Conservation (phyloP, 345 rosid species). For the Bruguiera parviflora region DNA sequence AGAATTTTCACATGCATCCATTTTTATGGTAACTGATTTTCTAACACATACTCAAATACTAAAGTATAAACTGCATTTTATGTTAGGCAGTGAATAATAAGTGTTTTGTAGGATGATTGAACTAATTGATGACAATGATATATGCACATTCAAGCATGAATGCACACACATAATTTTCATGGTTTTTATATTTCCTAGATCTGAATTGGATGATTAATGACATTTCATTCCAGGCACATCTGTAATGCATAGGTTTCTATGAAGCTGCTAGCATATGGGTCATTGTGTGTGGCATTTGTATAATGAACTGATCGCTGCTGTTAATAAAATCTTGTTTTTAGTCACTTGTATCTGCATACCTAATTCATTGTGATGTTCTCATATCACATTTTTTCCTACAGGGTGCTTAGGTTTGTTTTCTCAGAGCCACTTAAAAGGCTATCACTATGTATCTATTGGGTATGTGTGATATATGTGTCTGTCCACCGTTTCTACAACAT, state of each 20-base stretch:
- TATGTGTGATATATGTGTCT: slow-evolving; percentile 57
- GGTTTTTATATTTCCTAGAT: too few relatives aligned
- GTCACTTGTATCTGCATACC: neutral
- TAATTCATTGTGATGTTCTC: slow-evolving; percentile 14
- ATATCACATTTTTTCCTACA: slow-evolving; percentile 29
- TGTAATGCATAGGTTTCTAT: too few relatives aligned
- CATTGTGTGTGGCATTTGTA: too few relatives aligned
- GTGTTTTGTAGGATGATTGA: neutral
- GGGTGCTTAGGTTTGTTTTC: slow-evolving; percentile 70
- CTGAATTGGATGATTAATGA: neutral
- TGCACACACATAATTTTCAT: neutral
- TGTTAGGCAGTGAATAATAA: neutral
- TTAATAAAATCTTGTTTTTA: neutral
- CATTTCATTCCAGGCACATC: too few relatives aligned
- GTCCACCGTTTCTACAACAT: slow-evolving; percentile 73
- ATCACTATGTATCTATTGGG: slow-evolving; percentile 77
- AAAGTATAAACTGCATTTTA: too few relatives aligned
- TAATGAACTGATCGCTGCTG: too few relatives aligned
- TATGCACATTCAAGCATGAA: neutral
- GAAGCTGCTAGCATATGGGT: too few relatives aligned
- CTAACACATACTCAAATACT: slow-evolving; percentile 1
- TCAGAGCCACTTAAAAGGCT: slow-evolving; percentile 77
- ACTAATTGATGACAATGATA: neutral
- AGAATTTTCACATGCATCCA: slow-evolving; percentile 74
- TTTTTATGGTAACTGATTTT: slow-evolving; percentile 54